Conservation (phyloP, 306 rosid genomes). For the Lablab purpureus region DNA sequence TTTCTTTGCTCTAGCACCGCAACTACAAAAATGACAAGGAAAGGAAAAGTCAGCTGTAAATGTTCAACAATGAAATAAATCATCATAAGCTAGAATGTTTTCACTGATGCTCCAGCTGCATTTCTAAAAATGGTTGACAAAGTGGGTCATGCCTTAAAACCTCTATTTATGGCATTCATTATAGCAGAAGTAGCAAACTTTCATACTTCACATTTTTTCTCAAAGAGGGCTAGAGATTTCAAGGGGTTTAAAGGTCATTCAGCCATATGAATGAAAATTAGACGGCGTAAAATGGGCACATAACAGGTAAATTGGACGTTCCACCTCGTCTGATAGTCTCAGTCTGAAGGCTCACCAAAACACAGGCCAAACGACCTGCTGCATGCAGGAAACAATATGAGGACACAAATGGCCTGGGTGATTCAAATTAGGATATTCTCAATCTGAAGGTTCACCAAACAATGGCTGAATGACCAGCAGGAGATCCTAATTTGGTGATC, state of each 20-base stretch:
- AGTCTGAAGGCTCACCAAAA: neutral
- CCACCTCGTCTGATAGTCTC: neutral
- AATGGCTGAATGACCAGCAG: neutral
- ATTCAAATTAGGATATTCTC: neutral
- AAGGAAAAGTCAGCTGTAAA: constrained; percentile 37
- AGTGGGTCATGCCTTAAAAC: neutral
- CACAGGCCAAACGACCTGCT: neutral
- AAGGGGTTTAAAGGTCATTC: neutral
- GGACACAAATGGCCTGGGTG: neutral
- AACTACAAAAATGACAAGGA: constrained; percentile 54
- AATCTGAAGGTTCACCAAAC: neutral
- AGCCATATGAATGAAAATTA: neutral
- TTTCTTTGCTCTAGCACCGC: constrained; percentile 66
- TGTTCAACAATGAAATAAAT: constrained; percentile 23
- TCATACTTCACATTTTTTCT: neutral
- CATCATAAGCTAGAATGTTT: neutral
- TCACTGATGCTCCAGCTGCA: constrained; percentile 2
- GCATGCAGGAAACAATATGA: neutral
- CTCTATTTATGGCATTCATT: neutral
- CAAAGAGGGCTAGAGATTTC: neutral
- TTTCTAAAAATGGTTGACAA: constrained; percentile 16
- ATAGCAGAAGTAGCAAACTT: constrained; percentile 6
- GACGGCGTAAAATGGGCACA: neutral
- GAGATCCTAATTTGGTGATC: neutral
- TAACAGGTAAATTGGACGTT: neutral